Percentiles rank a stretch among this genome's conserved stretches.
phyloP scores from a whole-genome alignment of 257 asterid genomes.

The Fraxinus excelsior region DNA sequence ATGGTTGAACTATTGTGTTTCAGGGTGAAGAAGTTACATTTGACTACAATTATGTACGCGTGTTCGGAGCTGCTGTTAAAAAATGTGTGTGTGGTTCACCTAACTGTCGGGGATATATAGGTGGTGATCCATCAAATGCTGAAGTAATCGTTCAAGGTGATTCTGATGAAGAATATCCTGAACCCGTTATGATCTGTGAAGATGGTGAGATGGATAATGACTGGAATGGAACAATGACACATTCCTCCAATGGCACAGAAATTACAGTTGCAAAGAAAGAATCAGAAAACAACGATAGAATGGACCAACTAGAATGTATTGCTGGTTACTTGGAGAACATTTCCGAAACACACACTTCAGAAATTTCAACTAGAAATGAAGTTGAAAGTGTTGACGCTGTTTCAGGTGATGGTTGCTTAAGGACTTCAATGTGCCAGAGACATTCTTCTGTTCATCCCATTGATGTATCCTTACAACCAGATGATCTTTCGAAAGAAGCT shows the following conservation, averaged over 20 bases:
- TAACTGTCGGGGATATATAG: conserved; percentile 84
- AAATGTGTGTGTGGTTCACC: conserved; percentile 85
- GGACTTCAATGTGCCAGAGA: conserved; percentile 15
- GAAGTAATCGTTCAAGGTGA: conserved; percentile 79
- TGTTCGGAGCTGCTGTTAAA: conserved; percentile 95
- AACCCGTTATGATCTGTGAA: conserved; percentile 68
- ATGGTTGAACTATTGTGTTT: conserved; percentile 18
- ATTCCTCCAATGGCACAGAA: conserved; percentile 37
- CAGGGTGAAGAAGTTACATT: conserved; percentile 98
- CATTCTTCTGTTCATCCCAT: no score
- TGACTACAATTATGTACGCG: conserved; percentile 92
- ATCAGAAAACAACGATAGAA: conserved; percentile 29
- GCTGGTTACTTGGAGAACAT: conserved; percentile 37
- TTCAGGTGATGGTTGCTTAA: conserved; percentile 30
- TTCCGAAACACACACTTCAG: conserved; percentile 29
- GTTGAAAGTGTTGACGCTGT: conserved; percentile 32
- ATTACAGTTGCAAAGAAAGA: conserved; percentile 31
- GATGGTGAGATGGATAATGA: conserved; percentile 51
- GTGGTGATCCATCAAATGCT: conserved; percentile 74
- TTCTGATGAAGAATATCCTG: conserved; percentile 73
- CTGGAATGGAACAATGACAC: conserved; percentile 45
- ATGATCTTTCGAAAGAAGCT: conserved; percentile 35
- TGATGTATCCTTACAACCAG: conserved; percentile 26
- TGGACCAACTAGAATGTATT: conserved; percentile 31
- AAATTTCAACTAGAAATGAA: conserved; percentile 27